These are phyloP conservation scores for Lipomyces yamadae DNA, from an alignment of 805 yeast species.

Conservation along the genomic window DNA sequence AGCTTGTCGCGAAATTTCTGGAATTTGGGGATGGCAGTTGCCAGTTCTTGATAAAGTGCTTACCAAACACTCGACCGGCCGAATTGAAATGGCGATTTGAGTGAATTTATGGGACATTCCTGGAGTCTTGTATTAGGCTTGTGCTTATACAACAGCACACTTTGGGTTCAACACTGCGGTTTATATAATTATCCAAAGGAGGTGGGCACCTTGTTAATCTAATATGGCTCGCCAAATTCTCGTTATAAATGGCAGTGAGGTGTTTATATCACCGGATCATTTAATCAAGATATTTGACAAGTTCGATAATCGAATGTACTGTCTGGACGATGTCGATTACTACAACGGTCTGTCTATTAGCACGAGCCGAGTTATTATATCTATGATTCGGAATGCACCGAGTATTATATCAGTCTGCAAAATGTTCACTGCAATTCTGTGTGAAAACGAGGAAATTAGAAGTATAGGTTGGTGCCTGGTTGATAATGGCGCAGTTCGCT, in stretches of 20 bases:
- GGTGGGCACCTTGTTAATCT: not conserved
- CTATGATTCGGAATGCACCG: constrained; percentile 7
- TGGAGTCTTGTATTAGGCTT: not conserved
- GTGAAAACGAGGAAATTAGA: not conserved
- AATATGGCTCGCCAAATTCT: not conserved
- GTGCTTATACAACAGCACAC: not conserved
- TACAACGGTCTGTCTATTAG: constrained; percentile 1
- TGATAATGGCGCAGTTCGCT: not conserved
- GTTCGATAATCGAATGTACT: constrained; percentile 3
- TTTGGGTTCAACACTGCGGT: not conserved
- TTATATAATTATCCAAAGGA: not conserved
- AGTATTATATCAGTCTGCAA: not conserved
- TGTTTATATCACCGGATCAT: not conserved
- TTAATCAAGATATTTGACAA: constrained; percentile 7
- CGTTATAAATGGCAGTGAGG: not conserved
- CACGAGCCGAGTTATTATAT: constrained; percentile 6
- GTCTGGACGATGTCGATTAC: constrained; percentile 13
- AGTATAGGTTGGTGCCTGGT: constrained; percentile 1
- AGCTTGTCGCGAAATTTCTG: not conserved
- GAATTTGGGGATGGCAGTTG: not conserved
- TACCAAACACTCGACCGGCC: not conserved
- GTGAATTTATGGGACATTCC: not conserved
- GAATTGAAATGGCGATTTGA: not conserved
- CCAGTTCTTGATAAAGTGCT: not conserved
- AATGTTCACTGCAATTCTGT: constrained; percentile 8